These are phyloP conservation scores for Cyclostephanos tholiformis DNA, from an alignment of 108 stramenopile species.

Conservation along the genomic window DNA sequence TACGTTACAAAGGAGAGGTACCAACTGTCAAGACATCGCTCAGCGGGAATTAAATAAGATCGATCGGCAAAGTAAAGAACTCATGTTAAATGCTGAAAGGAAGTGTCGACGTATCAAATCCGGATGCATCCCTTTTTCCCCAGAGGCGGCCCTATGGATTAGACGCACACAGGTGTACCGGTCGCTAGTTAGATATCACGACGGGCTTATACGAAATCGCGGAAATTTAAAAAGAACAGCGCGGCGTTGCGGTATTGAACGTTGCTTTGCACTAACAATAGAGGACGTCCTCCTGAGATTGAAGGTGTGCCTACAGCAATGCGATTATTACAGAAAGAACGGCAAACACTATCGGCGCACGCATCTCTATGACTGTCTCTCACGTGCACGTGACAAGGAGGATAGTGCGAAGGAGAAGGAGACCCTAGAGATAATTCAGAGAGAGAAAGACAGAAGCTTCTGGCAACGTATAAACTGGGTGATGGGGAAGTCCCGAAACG, in stretches of 20 bases:
- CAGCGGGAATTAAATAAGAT: not conserved
- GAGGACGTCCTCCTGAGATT: not conserved
- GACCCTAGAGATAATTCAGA: slow-evolving; percentile 12
- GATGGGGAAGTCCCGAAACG: not conserved
- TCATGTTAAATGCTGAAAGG: slow-evolving; percentile 4
- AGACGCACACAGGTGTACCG: slow-evolving; percentile 5
- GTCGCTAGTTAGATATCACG: not conserved
- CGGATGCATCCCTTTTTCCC: slow-evolving; percentile 2
- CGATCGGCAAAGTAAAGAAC: not conserved
- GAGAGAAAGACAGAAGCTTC: slow-evolving; percentile 9
- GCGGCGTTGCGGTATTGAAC: not conserved
- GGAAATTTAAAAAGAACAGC: not conserved
- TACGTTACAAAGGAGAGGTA: too few species aligned
- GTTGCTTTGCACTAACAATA: not conserved
- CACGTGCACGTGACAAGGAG: not conserved
- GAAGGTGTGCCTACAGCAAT: not conserved
- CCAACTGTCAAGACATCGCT: too few species aligned
- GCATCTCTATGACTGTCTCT: not conserved
- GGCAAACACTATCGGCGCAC: not conserved
- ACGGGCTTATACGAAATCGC: not conserved
- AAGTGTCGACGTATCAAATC: slow-evolving; percentile 6
- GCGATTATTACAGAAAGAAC: not conserved
- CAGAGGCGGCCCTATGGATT: slow-evolving; percentile 11
- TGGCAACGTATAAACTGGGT: slow-evolving; percentile 14
- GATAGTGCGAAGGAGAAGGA: slow-evolving; percentile 3